Base-by-base conservation (phyloP, 768 basidiomycete species). In the Termitomyces sp. region DNA sequence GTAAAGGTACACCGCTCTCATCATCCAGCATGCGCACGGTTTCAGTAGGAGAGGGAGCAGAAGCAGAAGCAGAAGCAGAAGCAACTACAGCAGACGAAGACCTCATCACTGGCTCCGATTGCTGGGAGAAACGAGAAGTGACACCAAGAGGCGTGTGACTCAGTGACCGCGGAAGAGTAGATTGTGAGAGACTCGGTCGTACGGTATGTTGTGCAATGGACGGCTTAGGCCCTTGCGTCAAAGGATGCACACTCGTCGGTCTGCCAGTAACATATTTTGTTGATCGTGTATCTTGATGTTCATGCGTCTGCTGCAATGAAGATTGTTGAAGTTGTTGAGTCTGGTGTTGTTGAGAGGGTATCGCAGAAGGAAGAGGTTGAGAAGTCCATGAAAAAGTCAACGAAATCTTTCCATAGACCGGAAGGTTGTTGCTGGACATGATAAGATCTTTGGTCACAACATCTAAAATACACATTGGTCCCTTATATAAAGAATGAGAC, bases 401-500 rank as follows among this genome's bases (percentile, higher is more conserved):
- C 61, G 88, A 83, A 60, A 95, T 79, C 72, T 89, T 91, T 28
- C 93, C 93, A 70, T 89, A 89, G 0, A 95, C 93, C 47, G 85
- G 81, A 26, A 90, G 80, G 66, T 86, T 85, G 71, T 91, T 89
- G 61, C 85, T 88, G 47, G 87, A 83, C 78, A 81, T 80, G 44
- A 85, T 82, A 53, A 93, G 80, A 67, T 95, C 92, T 57, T 79
- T 81, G 47, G 86, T 89, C 63, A 93, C 83, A 67, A 87, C 80
- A 64, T 86, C 90, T 76, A 61, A 32, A 28, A 52, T 51, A 56
- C n/a, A 23, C 13, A 52, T 85, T 23, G 20, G 61, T 36, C 10
- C 40, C 55, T 71, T 57, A 66, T 59, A 49, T 47, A 55, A 51
- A 60, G 43, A 57, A 62, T 69, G 56, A 56, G 51, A 55, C 32